phyloP scores from a whole-genome alignment of 805 yeast species.

The Zygoascus biomembranicola region DNA sequence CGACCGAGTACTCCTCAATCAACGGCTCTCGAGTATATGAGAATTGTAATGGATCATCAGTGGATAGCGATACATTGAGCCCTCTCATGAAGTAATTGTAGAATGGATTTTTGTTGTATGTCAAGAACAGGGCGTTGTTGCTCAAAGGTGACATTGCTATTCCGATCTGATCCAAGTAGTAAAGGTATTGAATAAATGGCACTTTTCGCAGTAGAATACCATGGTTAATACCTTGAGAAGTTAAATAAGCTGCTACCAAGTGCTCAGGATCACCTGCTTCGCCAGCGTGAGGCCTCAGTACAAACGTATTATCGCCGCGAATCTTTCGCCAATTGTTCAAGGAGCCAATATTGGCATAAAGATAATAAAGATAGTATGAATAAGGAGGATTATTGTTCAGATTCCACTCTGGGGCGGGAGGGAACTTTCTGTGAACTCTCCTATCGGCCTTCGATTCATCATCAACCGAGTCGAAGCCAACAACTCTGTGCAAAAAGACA shows the following conservation, averaged over 20 bases:
- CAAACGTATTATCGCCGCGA: constrained; percentile 78
- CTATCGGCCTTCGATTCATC: constrained; percentile 93
- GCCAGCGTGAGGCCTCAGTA: constrained; percentile 96
- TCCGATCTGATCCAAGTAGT: constrained; percentile 90
- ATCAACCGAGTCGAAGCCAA: constrained; percentile 97
- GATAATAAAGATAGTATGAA: constrained; percentile 84
- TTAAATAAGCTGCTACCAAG: constrained; percentile 77
- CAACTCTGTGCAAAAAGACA: constrained; percentile 82
- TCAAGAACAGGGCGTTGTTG: constrained; percentile 89
- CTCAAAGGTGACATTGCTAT: constrained; percentile 98
- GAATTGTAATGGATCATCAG: constrained; percentile 97
- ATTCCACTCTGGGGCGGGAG: constrained; percentile 81
- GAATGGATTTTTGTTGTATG: constrained; percentile 96
- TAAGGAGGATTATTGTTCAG: constrained; percentile 86
- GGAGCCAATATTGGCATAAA: constrained; percentile 79
- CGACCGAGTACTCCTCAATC: constrained; percentile 96
- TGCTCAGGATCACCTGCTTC: constrained; percentile 99
- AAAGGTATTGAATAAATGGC: constrained; percentile 90
- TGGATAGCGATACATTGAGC: constrained; percentile 84
- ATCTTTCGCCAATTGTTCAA: constrained; percentile 74
- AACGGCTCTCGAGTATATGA: constrained; percentile 95
- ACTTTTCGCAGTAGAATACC: constrained; percentile 90
- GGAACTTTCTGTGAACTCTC: constrained; percentile 71
- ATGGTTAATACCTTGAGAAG: constrained; percentile 90
- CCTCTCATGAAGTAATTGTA: constrained; percentile 87